phyloP scores from a whole-genome alignment of 192 early-diverging fungal species.

The Phlyctochytrium planicorne region DNA sequence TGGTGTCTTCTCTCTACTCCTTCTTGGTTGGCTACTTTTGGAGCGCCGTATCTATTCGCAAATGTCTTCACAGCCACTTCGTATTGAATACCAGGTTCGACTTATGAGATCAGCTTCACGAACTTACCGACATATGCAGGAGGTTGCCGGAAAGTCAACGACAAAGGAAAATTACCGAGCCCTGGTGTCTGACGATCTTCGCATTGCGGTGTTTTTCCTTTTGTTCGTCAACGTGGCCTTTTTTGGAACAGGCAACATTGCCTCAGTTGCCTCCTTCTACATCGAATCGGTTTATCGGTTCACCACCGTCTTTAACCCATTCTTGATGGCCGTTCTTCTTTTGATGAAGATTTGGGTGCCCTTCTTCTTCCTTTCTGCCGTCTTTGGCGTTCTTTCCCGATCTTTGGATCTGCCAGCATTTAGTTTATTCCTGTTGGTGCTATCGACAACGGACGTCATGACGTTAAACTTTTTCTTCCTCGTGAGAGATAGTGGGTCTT shows the following conservation, averaged over 20 bases:
- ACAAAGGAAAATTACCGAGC: constrained; percentile 1
- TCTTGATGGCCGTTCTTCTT: constrained; percentile 82
- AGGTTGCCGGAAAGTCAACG: background rate
- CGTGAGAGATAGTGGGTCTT: constrained; percentile 86
- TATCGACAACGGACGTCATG: constrained; percentile 88
- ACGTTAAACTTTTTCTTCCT: constrained; percentile 97
- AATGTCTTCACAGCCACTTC: constrained; percentile 9
- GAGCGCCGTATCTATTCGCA: constrained; percentile 53
- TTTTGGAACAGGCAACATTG: constrained; percentile 96
- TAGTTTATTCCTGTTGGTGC: constrained; percentile 80
- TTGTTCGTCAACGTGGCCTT: constrained; percentile 76
- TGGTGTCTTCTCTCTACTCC: constrained; percentile 69
- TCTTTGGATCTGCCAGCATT: constrained; percentile 81
- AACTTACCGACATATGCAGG: too few species aligned
- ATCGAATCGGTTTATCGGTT: constrained; percentile 87
- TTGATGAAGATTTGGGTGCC: constrained; percentile 92
- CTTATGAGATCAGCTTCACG: too few species aligned
- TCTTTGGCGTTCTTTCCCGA: constrained; percentile 74
- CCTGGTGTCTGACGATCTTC: constrained; percentile 27
- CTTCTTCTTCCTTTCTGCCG: constrained; percentile 86
- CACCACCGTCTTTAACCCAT: constrained; percentile 86
- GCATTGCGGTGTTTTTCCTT: constrained; percentile 28
- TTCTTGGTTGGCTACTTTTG: constrained; percentile 75
- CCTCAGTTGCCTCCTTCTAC: constrained; percentile 81
- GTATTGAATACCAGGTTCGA: constrained; percentile 24